Conservation (phyloP, 148 eudicot species). For the Cornus suecica region DNA sequence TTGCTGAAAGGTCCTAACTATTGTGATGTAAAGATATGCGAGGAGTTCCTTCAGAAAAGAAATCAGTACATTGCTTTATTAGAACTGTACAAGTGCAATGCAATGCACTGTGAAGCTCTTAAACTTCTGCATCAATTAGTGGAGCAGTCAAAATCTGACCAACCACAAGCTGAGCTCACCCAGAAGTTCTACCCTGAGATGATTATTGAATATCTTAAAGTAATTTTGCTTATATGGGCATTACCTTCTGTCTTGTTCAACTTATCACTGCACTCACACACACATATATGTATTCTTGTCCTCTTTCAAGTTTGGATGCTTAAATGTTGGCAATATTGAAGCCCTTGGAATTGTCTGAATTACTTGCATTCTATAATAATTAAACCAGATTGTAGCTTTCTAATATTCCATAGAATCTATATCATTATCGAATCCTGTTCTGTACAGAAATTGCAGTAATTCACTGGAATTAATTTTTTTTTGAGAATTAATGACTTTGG, state of each 20-base stretch:
- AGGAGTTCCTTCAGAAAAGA: slow-evolving; percentile 77
- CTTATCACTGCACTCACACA: too few relatives aligned
- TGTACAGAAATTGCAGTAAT: not conserved
- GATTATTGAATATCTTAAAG: slow-evolving; percentile 96
- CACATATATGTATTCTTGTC: not conserved
- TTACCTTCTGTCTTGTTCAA: not conserved
- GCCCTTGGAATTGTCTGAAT: not conserved
- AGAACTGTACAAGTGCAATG: slow-evolving; percentile 79
- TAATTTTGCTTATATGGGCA: slow-evolving; percentile 26
- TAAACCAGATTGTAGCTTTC: not conserved
- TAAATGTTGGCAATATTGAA: slow-evolving; percentile 2
- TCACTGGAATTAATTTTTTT: not conserved
- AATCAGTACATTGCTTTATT: slow-evolving; percentile 61
- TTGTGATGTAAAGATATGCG: slow-evolving; percentile 89
- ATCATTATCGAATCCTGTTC: not conserved
- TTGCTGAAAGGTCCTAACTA: slow-evolving; percentile 85
- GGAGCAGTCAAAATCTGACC: slow-evolving; percentile 78
- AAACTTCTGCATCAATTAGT: slow-evolving; percentile 73
- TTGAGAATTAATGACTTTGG: not conserved
- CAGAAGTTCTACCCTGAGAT: slow-evolving; percentile 86
- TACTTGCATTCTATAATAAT: not conserved
- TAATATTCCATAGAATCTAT: not conserved
- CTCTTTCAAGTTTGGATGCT: not conserved
- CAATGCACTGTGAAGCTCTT: slow-evolving; percentile 90
- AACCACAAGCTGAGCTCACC: slow-evolving; percentile 53